phyloP scores from a whole-genome alignment of 2,329 filamentous ascomycete genomes.

The Phaeophleospora eucalypticola region DNA sequence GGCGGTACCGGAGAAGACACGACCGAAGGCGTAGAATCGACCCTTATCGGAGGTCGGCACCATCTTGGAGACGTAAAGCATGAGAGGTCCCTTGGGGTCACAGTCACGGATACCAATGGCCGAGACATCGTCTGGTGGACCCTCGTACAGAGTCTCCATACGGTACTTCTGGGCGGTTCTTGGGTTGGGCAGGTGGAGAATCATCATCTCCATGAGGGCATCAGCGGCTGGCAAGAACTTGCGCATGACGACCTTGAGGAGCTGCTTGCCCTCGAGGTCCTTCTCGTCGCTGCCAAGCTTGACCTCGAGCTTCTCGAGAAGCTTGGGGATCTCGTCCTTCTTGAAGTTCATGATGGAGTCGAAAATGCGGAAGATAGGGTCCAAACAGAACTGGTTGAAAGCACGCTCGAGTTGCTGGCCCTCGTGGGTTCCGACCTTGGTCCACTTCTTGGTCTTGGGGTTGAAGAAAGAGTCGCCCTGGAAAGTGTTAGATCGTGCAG shows the following conservation, averaged over 20 bases:
- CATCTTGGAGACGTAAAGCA: slow-evolving; percentile 99
- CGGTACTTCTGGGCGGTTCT: slow-evolving; percentile 95
- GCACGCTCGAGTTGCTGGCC: slow-evolving; percentile 92
- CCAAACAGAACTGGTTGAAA: slow-evolving; percentile 99
- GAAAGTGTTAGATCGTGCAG: neutral
- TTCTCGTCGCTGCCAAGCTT: slow-evolving; percentile 84
- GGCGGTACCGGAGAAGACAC: slow-evolving; percentile 99
- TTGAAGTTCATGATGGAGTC: slow-evolving; percentile 95
- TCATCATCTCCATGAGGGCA: slow-evolving; percentile 99
- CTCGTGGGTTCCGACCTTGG: slow-evolving; percentile 76
- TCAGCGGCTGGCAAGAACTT: slow-evolving; percentile 98
- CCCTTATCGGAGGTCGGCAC: slow-evolving; percentile 99
- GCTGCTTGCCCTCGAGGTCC: slow-evolving; percentile 92
- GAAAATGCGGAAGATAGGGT: slow-evolving; percentile 99
- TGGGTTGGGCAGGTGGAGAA: slow-evolving; percentile 96
- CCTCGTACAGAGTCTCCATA: slow-evolving; percentile 98
- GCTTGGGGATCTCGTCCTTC: slow-evolving; percentile 79
- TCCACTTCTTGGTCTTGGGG: slow-evolving; percentile 99
- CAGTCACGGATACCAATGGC: slow-evolving; percentile 98
- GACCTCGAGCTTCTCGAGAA: slow-evolving; percentile 90
- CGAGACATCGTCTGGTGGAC: slow-evolving; percentile 85
- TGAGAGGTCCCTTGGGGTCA: slow-evolving; percentile 95
- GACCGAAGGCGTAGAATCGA: slow-evolving; percentile 99
- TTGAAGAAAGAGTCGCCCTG: slow-evolving; percentile 98
- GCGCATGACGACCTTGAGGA: slow-evolving; percentile 97